Evolutionary conservation across 1,139 yeast genomes (phyloP), one percentile per base, ranked within the genome.

Genomic region (Hyphopichia pseudoburtonii): DNA sequence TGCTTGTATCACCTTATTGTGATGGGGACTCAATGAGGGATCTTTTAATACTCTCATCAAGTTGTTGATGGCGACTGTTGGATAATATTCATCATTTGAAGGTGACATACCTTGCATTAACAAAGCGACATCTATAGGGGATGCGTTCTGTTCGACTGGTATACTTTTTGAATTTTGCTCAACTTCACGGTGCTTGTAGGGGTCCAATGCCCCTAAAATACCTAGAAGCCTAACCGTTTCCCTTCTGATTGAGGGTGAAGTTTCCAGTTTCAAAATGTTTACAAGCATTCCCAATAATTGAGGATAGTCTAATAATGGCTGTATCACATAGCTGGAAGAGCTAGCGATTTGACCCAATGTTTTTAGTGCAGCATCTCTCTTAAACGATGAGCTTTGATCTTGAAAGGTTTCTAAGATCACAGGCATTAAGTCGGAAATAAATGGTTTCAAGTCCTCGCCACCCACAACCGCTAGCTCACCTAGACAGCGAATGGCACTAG

Each of bases 101-200:
- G 97, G 97, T 7, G 96, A 86, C 78, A 87, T 86, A 1, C 97
- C 97, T 54, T 85, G 86, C 89, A 92, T 88, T 37, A 94, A 68
- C 30, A 92, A 67, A 3, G 92, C 88, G 45, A 92, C 87, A 54
- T 94, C 98, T 8, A 89, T 80, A 0, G 97, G 86, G 2, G 96
- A 92, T 1, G 90, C 86, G 54, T 84, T 86, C 47, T 86, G 92
- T 46, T 86, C 95, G 1, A 81, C 84, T 0, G 86, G 78, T 17
- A 67, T 65, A 35, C 56, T 74, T 39, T 82, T 80, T 3, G 83
- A 79, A 12, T 74, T 76, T 42, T 87, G 82, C 54, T 90, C 97
- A 8, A 90, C 89, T 52, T 88, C 96, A 38, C 96, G 80, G 51
- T 89, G 94, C 53, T 87, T 89, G 57, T 90, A 92, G 1, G 99